phyloP scores from a whole-genome alignment of 1,139 yeast species.

The Taphrina flavorubra region DNA sequence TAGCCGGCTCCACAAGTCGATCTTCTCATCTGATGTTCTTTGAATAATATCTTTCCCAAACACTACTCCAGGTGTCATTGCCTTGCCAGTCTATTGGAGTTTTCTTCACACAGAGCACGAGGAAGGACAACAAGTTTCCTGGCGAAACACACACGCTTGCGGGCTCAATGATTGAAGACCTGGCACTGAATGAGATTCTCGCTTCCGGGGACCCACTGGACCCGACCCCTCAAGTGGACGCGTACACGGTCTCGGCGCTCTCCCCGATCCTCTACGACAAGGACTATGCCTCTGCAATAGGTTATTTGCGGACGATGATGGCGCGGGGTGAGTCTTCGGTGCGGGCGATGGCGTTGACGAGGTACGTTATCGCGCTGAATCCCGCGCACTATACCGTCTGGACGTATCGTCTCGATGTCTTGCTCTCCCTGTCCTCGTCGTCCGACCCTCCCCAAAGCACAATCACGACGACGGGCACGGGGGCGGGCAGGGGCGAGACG shows the following conservation, averaged over 20 bases:
- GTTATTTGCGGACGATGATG: constrained; percentile 67
- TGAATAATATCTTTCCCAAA: too few relatives aligned
- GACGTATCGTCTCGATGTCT: constrained; percentile 71
- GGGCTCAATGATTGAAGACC: constrained; percentile 11
- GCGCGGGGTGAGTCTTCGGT: constrained; percentile 65
- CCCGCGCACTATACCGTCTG: constrained; percentile 95
- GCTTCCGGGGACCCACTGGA: constrained; percentile 52
- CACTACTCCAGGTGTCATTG: too few relatives aligned
- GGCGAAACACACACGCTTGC: too few relatives aligned
- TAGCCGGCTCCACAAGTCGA: constrained; percentile 7
- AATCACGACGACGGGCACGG: too few relatives aligned
- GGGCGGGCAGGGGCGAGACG: too few relatives aligned
- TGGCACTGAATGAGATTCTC: constrained; percentile 46
- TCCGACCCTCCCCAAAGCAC: too few relatives aligned
- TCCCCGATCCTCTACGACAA: constrained; percentile 80
- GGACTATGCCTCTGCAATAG: constrained; percentile 69
- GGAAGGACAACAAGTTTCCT: too few relatives aligned
- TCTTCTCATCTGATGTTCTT: not conserved
- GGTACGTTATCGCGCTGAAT: constrained; percentile 65
- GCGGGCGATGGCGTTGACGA: constrained; percentile 72
- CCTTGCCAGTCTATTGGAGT: too few relatives aligned
- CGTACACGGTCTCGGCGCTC: constrained; percentile 58
- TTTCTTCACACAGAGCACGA: too few relatives aligned
- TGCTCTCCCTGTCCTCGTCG: constrained; percentile 48
- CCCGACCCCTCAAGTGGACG: constrained; percentile 51